Evolutionary conservation across 2,329 filamentous ascomycete genomes (phyloP).

Genomic region (Westerdykella aurantiaca): DNA sequence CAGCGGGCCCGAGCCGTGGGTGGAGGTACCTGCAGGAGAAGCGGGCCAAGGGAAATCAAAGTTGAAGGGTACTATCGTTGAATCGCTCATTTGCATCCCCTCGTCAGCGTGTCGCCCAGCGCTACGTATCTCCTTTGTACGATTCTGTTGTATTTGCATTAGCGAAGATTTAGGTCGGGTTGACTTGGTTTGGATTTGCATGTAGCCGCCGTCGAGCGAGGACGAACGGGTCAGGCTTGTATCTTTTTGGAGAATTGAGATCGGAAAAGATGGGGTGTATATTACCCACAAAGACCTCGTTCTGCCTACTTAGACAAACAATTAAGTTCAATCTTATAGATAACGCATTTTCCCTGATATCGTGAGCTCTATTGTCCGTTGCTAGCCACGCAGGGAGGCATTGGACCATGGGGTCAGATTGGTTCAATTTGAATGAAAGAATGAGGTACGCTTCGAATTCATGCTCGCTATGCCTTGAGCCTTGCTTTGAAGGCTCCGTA

Average conservation of each 20-base stretch:
- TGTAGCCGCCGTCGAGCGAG: conserved; percentile 10
- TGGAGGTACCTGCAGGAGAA: conserved; percentile 80
- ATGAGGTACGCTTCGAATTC: no score
- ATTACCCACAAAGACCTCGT: no score
- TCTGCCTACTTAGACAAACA: no score
- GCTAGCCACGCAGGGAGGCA: no score
- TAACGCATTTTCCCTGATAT: no score
- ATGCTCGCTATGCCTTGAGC: no score
- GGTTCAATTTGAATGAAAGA: no score
- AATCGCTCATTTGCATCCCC: not conserved
- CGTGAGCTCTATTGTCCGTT: no score
- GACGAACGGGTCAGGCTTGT: conserved; percentile 20
- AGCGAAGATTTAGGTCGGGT: conserved; percentile 6
- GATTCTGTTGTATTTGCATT: conserved; percentile 4
- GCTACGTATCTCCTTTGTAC: conserved; percentile 7
- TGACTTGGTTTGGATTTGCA: conserved; percentile 4
- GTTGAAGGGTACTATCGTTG: conserved; percentile 3
- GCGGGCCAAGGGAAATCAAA: conserved; percentile 40
- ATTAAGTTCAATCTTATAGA: no score
- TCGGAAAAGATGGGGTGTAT: not conserved
- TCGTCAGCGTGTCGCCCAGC: conserved; percentile 1
- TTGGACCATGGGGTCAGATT: no score
- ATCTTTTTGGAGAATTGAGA: not conserved
- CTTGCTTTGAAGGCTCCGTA: no score
- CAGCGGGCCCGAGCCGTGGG: conserved; percentile 64